Evolutionary conservation across 2,329 filamentous ascomycete species (phyloP).

Genomic region (Coniochaeta prunicola): DNA sequence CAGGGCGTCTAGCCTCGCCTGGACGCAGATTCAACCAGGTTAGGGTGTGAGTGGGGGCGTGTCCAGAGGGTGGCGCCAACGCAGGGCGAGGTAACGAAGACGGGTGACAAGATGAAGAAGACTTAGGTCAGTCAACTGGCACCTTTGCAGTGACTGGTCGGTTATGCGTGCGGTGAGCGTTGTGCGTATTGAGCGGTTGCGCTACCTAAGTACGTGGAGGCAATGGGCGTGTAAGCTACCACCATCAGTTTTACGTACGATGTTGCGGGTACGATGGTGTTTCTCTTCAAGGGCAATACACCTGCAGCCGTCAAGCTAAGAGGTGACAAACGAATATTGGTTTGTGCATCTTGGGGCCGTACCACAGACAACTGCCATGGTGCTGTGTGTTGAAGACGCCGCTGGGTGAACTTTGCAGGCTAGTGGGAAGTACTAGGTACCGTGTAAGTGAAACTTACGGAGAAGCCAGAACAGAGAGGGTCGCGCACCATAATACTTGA

Average conservation of each 20-base stretch:
- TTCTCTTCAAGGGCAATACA: background rate
- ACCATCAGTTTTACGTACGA: conserved; percentile 8
- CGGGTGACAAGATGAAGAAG: background rate
- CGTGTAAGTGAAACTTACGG: background rate
- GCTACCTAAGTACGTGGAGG: conserved; percentile 4
- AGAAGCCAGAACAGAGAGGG: background rate
- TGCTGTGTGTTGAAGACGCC: background rate
- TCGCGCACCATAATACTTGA: background rate
- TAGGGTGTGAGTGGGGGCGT: background rate
- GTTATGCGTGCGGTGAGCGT: background rate
- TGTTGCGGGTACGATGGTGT: conserved; percentile 11
- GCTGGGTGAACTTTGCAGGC: background rate
- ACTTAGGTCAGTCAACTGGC: background rate
- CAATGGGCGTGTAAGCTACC: conserved; percentile 4
- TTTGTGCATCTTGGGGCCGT: background rate
- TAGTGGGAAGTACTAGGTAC: background rate
- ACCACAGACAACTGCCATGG: background rate
- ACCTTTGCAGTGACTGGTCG: background rate
- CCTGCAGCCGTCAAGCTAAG: background rate
- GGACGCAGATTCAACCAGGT: background rate
- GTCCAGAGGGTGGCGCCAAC: conserved; percentile 1
- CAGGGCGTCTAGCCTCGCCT: background rate
- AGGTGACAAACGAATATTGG: background rate
- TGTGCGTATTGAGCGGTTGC: background rate
- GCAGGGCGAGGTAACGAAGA: background rate